Evolutionary conservation across 345 rosid species (phyloP).

Genomic region (Salix purpurea): DNA sequence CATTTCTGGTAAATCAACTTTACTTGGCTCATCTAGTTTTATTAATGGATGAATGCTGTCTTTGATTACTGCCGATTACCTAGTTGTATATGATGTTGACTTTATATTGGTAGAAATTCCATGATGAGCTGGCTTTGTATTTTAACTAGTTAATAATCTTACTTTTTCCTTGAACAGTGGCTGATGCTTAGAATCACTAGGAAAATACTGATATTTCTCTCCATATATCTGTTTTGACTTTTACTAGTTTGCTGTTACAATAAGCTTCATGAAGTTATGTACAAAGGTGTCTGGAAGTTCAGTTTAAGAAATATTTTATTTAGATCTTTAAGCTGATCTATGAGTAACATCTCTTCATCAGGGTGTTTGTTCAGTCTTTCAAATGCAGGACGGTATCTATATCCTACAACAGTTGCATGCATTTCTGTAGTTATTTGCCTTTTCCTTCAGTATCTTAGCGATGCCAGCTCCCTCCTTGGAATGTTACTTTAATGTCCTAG

Average conservation of each 20-base stretch:
- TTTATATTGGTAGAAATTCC: not conserved
- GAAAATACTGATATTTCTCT: not conserved
- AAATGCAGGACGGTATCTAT: not conserved
- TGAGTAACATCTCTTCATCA: not conserved
- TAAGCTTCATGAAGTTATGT: not conserved
- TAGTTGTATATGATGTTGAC: not conserved
- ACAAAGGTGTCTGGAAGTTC: not conserved
- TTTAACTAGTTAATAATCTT: not conserved
- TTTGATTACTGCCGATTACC: not conserved
- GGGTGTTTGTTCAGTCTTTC: not conserved
- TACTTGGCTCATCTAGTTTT: not conserved
- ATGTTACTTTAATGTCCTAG: not conserved
- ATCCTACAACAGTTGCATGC: not conserved
- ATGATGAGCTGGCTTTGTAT: not conserved
- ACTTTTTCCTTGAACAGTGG: not conserved
- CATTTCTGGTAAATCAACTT: not conserved
- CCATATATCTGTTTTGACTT: not conserved
- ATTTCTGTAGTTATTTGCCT: not conserved
- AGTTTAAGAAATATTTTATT: not conserved
- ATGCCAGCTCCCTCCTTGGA: conserved; percentile 6
- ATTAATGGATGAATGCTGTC: not conserved
- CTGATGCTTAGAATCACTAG: not conserved
- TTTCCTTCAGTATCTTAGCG: not conserved
- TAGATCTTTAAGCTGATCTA: not conserved
- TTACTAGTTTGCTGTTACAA: not conserved